Percentiles rank a stretch among this genome's conserved stretches.
These are phyloP conservation scores for Piloderma croceum DNA, from an alignment of 768 basidiomycete genomes.

Conservation along the genomic window DNA sequence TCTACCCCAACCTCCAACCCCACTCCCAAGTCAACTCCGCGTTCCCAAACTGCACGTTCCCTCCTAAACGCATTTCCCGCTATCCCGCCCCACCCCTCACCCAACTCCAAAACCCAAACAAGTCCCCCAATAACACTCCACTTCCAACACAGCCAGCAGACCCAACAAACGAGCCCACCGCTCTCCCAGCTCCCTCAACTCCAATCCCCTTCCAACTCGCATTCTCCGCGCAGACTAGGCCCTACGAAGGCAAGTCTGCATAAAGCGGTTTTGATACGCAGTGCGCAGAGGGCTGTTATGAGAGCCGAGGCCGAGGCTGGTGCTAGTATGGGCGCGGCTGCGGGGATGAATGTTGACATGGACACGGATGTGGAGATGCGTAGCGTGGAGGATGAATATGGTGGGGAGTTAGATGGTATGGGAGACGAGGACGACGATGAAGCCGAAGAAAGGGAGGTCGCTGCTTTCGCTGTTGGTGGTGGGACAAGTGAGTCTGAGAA, in stretches of 20 bases:
- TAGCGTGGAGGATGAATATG: slow-evolving; percentile 24
- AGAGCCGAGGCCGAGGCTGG: slow-evolving; percentile 41
- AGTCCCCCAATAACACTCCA: not conserved
- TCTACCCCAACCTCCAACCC: slow-evolving; percentile 9
- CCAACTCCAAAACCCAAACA: slow-evolving; percentile 21
- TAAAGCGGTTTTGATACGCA: slow-evolving; percentile 64
- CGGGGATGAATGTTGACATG: slow-evolving; percentile 30
- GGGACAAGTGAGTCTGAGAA: slow-evolving; percentile 21
- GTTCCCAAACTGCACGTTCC: slow-evolving; percentile 7
- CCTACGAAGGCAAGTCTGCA: slow-evolving; percentile 47
- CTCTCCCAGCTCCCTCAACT: slow-evolving; percentile 14
- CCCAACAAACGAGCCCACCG: not conserved
- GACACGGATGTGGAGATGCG: slow-evolving; percentile 30
- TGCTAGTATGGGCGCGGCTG: slow-evolving; percentile 32
- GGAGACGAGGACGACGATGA: slow-evolving; percentile 7
- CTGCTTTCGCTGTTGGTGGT: slow-evolving; percentile 9
- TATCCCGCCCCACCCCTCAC: slow-evolving; percentile 10
- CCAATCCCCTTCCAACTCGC: no score
- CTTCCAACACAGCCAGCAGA: not conserved
- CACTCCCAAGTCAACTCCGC: slow-evolving; percentile 10
- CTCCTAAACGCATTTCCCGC: slow-evolving; percentile 8
- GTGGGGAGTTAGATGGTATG: slow-evolving; percentile 13
- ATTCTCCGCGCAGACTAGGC: slow-evolving; percentile 19
- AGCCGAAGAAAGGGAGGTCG: slow-evolving; percentile 16
- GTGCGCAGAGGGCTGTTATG: slow-evolving; percentile 56